Percentiles rank a stretch among this genome's conserved stretches.
Evolutionary conservation across 23 red algal genomes (phyloP).

Genomic region (Gracilariopsis chorda): DNA sequence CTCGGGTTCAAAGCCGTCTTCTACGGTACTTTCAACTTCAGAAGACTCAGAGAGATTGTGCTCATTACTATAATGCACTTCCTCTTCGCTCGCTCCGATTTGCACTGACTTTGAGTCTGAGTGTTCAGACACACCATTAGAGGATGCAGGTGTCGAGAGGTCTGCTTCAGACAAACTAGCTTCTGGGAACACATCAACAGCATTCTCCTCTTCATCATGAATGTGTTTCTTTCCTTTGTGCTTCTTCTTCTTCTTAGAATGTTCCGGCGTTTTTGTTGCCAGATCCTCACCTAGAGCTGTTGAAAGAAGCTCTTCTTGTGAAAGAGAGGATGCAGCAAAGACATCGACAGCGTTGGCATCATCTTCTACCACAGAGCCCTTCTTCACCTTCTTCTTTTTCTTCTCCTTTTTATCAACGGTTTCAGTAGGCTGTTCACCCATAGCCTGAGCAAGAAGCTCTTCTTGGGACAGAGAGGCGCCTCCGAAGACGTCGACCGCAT

Average conservation of each 20-base stretch:
- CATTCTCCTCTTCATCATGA: slow-evolving; percentile 14
- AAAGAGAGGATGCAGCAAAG: slow-evolving; percentile 25
- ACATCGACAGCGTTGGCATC: slow-evolving; percentile 81
- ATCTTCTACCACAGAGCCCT: not conserved
- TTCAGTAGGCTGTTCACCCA: not conserved
- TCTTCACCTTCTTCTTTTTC: slow-evolving; percentile 54
- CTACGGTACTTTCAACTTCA: not conserved
- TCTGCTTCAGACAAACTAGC: not conserved
- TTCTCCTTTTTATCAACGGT: not conserved
- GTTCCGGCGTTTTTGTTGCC: not conserved
- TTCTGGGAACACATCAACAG: slow-evolving; percentile 2
- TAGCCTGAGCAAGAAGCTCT: slow-evolving; percentile 43
- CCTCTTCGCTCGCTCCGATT: not conserved
- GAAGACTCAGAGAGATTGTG: not conserved
- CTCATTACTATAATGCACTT: not conserved
- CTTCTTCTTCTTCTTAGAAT: slow-evolving; percentile 29
- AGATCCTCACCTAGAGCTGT: not conserved
- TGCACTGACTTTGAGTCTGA: not conserved
- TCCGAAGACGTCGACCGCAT: slow-evolving; percentile 91
- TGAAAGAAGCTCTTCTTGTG: slow-evolving; percentile 33
- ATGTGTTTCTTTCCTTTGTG: not conserved
- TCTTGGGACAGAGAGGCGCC: slow-evolving; percentile 61
- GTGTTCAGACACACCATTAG: not conserved
- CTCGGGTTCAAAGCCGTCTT: slow-evolving; percentile 61
- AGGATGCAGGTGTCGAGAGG: not conserved